A percentile compares a stretch with the other conserved stretches of the same genome.
Conservation (phyloP, 108 stramenopile species). For the Skeletonema menzelii region DNA sequence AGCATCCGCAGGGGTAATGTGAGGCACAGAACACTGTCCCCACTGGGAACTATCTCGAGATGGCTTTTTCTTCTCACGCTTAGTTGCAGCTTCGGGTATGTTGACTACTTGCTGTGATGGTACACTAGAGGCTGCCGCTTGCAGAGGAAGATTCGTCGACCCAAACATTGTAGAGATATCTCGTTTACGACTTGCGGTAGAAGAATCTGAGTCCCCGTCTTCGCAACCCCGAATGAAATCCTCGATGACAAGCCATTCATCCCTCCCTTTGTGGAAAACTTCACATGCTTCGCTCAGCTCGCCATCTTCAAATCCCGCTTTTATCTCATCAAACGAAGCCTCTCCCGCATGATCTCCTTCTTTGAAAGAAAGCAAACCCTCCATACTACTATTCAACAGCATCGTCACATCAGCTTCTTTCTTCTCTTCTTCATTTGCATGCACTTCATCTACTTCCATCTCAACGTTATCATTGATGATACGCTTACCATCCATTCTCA, state of each 20-base stretch:
- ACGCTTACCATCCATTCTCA: slow-evolving; percentile 25
- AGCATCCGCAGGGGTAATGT: slow-evolving; percentile 17
- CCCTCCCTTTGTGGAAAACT: slow-evolving; percentile 45
- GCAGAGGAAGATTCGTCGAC: neutral
- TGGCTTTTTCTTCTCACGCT: slow-evolving; percentile 77
- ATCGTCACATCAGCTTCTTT: neutral
- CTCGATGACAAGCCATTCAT: slow-evolving; percentile 59
- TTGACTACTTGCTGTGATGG: neutral
- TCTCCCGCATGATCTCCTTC: slow-evolving; percentile 81
- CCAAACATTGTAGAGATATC: slow-evolving; percentile 7
- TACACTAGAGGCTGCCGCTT: slow-evolving; percentile 2
- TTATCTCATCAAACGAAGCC: slow-evolving; percentile 67
- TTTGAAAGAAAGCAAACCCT: slow-evolving; percentile 46
- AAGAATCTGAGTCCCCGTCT: neutral
- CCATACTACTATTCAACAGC: neutral
- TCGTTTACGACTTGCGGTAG: neutral
- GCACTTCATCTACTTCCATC: slow-evolving; percentile 5
- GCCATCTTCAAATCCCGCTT: slow-evolving; percentile 70
- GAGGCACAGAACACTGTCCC: slow-evolving; percentile 59
- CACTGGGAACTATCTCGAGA: slow-evolving; percentile 63
- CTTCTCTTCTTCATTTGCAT: neutral
- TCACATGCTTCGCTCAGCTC: slow-evolving; percentile 65
- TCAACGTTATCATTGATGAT: neutral
- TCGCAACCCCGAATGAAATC: slow-evolving; percentile 32
- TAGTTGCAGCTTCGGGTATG: slow-evolving; percentile 25